Evolutionary conservation across 176 grass and related monocot species (phyloP).

Genomic region (Leersia perrieri): DNA sequence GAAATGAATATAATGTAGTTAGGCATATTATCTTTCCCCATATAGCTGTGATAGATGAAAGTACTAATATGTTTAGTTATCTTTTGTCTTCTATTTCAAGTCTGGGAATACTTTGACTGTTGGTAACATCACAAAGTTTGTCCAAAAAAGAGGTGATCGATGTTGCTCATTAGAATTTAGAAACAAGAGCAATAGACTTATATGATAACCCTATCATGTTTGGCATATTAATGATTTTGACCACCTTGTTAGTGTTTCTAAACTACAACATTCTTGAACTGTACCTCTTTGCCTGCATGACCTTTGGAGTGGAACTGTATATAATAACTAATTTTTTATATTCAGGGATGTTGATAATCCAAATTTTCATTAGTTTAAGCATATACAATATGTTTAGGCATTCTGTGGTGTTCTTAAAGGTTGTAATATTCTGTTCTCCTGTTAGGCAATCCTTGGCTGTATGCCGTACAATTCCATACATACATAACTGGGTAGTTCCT

Average conservation of each 20-base stretch:
- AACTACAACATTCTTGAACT: neutral
- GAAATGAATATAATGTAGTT: neutral
- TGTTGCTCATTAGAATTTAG: slow-evolving; percentile 13
- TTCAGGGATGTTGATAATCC: neutral
- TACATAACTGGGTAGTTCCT: neutral
- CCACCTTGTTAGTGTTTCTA: neutral
- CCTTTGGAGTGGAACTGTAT: neutral
- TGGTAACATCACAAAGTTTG: slow-evolving; percentile 10
- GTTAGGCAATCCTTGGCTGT: neutral
- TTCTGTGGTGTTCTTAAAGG: neutral
- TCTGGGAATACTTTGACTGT: neutral
- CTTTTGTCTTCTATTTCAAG: slow-evolving; percentile 15
- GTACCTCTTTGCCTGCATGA: neutral
- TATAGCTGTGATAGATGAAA: neutral
- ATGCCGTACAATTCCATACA: neutral
- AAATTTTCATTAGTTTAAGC: neutral
- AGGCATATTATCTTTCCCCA: neutral
- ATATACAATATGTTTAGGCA: neutral
- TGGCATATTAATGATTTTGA: neutral
- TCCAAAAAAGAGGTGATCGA: neutral
- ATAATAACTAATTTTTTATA: neutral
- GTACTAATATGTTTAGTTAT: slow-evolving; percentile 8
- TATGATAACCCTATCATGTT: neutral
- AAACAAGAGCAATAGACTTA: slow-evolving; percentile 12
- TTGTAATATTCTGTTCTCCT: neutral